Percentiles rank a stretch among this genome's conserved stretches.
Conservation (phyloP, 1,139 yeast species). For the Geotrichum restrictum region DNA sequence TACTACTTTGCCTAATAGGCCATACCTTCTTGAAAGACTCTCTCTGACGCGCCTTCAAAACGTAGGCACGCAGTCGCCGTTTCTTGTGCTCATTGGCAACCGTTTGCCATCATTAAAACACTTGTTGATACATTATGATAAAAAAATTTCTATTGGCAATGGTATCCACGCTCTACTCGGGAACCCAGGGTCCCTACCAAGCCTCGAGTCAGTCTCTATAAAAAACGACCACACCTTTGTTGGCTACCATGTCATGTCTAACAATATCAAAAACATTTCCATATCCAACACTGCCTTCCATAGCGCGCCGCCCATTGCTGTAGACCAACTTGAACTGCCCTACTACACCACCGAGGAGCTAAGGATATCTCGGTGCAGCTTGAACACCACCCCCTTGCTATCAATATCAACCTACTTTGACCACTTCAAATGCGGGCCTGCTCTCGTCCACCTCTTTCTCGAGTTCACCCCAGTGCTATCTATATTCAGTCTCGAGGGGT, state of each 20-base stretch:
- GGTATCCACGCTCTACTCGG: too few relatives aligned
- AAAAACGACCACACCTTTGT: background rate
- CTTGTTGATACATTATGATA: background rate
- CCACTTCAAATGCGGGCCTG: slow-evolving; percentile 11
- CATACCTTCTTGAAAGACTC: background rate
- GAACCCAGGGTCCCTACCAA: background rate
- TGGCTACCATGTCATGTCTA: background rate
- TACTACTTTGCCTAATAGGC: background rate
- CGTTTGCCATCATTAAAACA: background rate
- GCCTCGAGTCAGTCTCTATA: background rate
- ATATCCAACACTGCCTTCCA: background rate
- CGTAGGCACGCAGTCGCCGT: background rate
- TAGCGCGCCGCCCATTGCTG: too few relatives aligned
- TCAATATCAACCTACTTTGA: background rate
- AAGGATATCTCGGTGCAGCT: slow-evolving; percentile 1
- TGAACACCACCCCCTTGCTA: background rate
- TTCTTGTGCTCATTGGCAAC: background rate
- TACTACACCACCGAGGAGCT: slow-evolving; percentile 6
- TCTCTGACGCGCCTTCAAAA: background rate
- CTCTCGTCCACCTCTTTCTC: slow-evolving; percentile 9
- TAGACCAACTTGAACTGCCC: background rate
- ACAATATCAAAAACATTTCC: slow-evolving; percentile 3
- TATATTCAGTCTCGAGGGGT: slow-evolving; percentile 9
- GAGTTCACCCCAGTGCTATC: slow-evolving; percentile 7
- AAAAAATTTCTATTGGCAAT: too few relatives aligned